Conservation (phyloP, 306 rosid species). For the Pyrus bretschneideri region DNA sequence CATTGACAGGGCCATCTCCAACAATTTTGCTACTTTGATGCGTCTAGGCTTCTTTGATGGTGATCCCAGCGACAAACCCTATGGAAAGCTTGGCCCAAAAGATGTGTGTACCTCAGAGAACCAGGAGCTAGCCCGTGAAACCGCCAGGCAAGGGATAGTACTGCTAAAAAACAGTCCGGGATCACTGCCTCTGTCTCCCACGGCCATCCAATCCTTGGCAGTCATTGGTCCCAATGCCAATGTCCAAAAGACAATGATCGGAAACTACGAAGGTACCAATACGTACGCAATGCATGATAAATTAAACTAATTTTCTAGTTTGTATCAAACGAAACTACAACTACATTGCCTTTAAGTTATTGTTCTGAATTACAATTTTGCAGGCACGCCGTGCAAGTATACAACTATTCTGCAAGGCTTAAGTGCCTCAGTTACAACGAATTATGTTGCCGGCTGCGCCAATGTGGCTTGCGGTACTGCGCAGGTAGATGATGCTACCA, state of each 20-base stretch:
- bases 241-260: constrained; percentile 84
- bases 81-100: constrained; percentile 85
- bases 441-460: constrained; percentile 62
- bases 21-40: constrained; percentile 80
- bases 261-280: constrained; percentile 74
- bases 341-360: neutral
- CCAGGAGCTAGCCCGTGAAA: constrained; percentile 75
- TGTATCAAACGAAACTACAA: neutral
- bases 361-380: constrained; percentile 12
- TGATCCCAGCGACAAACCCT: constrained; percentile 66
- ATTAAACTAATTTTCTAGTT: neutral
- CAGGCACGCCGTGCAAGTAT: constrained; percentile 84
- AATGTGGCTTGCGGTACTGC: constrained; percentile 67
- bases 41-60: constrained; percentile 95
- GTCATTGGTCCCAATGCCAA: constrained; percentile 93
- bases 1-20: constrained; percentile 64
- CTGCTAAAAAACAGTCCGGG: constrained; percentile 66
- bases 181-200: constrained; percentile 62
- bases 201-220: constrained; percentile 69
- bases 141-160: constrained; percentile 97
- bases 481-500: constrained; percentile 53
- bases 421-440: constrained; percentile 56
- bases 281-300: neutral
- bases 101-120: constrained; percentile 76
- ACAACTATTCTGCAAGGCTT: constrained; percentile 84